Base-by-base conservation (phyloP, 75 land plant genomes). In the Isoetes taiwanensis region DNA sequence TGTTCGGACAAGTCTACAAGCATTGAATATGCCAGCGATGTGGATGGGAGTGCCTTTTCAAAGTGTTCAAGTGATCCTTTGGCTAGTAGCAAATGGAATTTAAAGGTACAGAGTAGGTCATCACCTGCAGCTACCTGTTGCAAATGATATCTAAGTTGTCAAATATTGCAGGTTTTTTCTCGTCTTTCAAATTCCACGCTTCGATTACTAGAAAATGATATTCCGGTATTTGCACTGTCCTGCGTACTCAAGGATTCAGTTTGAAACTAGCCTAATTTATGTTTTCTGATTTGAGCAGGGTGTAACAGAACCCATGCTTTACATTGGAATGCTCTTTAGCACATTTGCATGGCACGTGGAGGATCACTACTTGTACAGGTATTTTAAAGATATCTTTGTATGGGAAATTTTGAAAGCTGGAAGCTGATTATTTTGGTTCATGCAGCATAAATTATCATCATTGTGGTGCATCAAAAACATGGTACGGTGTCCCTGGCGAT, bases 331-430 rank as follows among this genome's bases (percentile, higher is more conserved):
- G 95, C 80, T 88, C 9, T 88, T 88, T 39, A 88, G 95, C 63
- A 78, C 84, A 82, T 88, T 88, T 77, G 95, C 95, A 31, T 88
- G 95, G 95, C 95, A 88, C 66, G 89, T 88, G 64, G 95, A 88
- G 61, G 95, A 88, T 63, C 95, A 88, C 62, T 84, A 84, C 55
- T 62, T 88, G 60, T 88, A 88, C 65, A 88, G 95, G 95, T 84
- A 66, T 30, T 23, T 32, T 33, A 25, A 1, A 29, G 33, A 32
- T 54, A 3, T 41, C 2, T 30, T 10, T 21, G 33, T 1, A 6
- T 40, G 19, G 5, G 19, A 43, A 27, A 52, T 57, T 17, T 19
- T 28, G 30, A 6, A 25, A 8, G 5, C 14, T 54, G 33, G 28
- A 4, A 29, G 33, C 5, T 26, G 4, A 26, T 8, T 3, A 34